phyloP scores from a whole-genome alignment of 2,329 filamentous ascomycete species.

The Pseudocercospora musae region DNA sequence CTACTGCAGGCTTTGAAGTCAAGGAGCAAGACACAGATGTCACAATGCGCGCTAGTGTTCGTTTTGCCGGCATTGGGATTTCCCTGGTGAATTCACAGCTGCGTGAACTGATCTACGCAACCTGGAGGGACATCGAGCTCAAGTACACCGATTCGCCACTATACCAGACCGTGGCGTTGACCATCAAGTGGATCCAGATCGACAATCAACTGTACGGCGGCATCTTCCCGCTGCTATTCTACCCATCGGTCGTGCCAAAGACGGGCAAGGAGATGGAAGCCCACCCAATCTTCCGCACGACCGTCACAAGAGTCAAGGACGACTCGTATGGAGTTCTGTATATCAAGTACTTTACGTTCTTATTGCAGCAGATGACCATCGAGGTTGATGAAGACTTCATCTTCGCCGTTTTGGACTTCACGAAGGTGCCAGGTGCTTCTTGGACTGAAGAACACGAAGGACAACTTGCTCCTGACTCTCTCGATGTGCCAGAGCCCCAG shows the following conservation, averaged over 20 bases:
- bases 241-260: conserved; percentile 96
- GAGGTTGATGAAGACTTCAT: conserved; percentile 98
- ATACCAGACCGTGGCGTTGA: conserved; percentile 85
- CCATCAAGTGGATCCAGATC: conserved; percentile 98
- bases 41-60: conserved; percentile 84
- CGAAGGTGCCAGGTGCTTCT: conserved; percentile 83
- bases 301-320: conserved; percentile 92
- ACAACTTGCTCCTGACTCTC: conserved; percentile 79
- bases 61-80: conserved; percentile 84
- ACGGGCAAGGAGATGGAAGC: conserved; percentile 94
- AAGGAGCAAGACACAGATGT: conserved; percentile 86
- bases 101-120: conserved; percentile 89
- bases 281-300: conserved; percentile 88
- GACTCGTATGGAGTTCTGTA: conserved; percentile 97
- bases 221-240: conserved; percentile 94
- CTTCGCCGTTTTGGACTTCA: conserved; percentile 90
- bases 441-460: conserved; percentile 83
- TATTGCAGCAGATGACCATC: conserved; percentile 96
- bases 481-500: conserved; percentile 90
- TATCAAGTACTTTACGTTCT: conserved; percentile 93
- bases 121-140: conserved; percentile 83
- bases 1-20: conserved; percentile 78
- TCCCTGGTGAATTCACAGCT: conserved; percentile 91
- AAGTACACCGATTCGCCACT: conserved; percentile 90
- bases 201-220: conserved; percentile 98